phyloP scores from a whole-genome alignment of 1,284 basidiomycete genomes.

The Irpex sp. region DNA sequence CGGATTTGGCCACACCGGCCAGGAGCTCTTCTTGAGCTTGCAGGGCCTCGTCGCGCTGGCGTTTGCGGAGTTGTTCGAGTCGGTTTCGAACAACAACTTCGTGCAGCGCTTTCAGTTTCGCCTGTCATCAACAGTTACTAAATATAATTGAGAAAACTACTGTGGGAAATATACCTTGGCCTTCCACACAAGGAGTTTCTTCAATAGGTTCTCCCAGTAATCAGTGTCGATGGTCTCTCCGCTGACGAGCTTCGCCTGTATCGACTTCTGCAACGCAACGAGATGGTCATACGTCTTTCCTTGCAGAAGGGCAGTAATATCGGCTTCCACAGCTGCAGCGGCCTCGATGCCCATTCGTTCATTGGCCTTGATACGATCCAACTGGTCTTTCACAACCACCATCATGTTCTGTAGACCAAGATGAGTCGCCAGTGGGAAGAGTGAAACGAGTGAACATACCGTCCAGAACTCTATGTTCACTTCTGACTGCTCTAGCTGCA shows the following conservation, averaged over 20 bases:
- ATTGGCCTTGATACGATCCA: slow-evolving; percentile 72
- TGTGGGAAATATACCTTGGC: slow-evolving; percentile 69
- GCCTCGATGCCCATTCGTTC: slow-evolving; percentile 60
- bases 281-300: slow-evolving; percentile 87
- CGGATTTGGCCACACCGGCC: slow-evolving; percentile 67
- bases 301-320: slow-evolving; percentile 70
- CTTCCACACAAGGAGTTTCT: slow-evolving; percentile 96
- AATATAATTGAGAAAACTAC: neutral
- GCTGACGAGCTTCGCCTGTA: slow-evolving; percentile 85
- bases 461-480: slow-evolving; percentile 97
- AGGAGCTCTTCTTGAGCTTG: slow-evolving; percentile 91
- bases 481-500: slow-evolving; percentile 82
- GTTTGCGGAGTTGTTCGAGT: slow-evolving; percentile 91
- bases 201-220: slow-evolving; percentile 94
- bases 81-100: slow-evolving; percentile 96
- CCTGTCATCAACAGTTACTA: slow-evolving; percentile 39
- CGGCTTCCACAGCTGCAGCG: slow-evolving; percentile 76
- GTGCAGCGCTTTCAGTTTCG: slow-evolving; percentile 88
- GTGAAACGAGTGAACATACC: slow-evolving; percentile 34
- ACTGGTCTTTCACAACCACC: slow-evolving; percentile 90
- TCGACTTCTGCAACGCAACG: slow-evolving; percentile 76
- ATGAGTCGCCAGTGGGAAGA: slow-evolving; percentile 1
- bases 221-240: slow-evolving; percentile 96
- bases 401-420: slow-evolving; percentile 76
- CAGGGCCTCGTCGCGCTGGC: slow-evolving; percentile 92